Evolutionary conservation across 306 rosid species (phyloP), one percentile per base, ranked within the genome.

Genomic region (Castanea mollissima): DNA sequence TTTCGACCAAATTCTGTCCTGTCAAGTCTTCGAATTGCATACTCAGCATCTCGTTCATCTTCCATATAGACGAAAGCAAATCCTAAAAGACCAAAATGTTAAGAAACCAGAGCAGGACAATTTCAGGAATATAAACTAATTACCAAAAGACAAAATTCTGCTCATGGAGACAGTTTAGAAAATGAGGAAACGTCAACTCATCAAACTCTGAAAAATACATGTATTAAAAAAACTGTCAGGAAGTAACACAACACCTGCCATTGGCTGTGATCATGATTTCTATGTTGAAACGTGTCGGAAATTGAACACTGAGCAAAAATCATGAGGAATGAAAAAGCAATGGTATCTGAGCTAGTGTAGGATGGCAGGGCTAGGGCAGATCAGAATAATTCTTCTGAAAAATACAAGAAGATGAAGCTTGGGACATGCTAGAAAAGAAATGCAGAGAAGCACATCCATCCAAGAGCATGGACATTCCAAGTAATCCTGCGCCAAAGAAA

Each of bases 401-500:
- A 90, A 88, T 87, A 87, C 92, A 85, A 86, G 86, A 86, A 84
- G 87, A 83, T 81, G 97, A 87, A 79, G 88, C 93, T 79, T 88
- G 90, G 87, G 91, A 87, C 91, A 89, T 86, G 88, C 93, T 90
- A 92, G 86, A 90, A 92, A 90, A 86, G 92, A 90, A 90, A 89
- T 89, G 94, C 90, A 89, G 95, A 77, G 89, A 90, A 83, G 93
- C 91, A 80, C 92, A 82, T 82, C 92, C 91, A 83, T 83, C 97
- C 93, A 87, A 87, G 94, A 88, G 88, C 93, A 90, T 86, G 93
- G 92, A 85, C 91, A 84, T 90, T 90, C 97, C 95, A 85, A 80
- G 92, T 89, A 89, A 87, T 89, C 97, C 97, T 92, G 95, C 93
- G 92, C 84, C 97, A 92, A 92, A 90, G 92, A 92, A 92, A 89